phyloP scores from a whole-genome alignment of 768 basidiomycete genomes.

The Glaciozyma antarctica region DNA sequence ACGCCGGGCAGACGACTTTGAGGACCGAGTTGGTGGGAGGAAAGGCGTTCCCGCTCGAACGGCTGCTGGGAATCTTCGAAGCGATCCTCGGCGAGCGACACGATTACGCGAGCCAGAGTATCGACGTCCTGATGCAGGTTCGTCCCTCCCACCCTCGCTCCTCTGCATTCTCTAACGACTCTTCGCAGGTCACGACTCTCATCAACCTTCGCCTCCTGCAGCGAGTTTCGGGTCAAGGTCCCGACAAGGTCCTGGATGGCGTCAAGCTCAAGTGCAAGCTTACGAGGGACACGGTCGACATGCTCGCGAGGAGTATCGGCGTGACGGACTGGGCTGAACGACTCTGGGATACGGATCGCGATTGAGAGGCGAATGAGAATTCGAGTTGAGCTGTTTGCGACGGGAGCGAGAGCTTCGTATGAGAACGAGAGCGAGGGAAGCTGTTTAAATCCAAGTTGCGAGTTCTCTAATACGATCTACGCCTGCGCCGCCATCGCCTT shows the following conservation, averaged over 20 bases:
- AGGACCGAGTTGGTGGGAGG: slow-evolving; percentile 19
- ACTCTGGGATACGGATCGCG: background rate
- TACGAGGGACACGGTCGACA: slow-evolving; percentile 15
- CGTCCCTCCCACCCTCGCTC: background rate
- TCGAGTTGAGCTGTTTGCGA: too few species aligned
- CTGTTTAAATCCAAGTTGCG: too few species aligned
- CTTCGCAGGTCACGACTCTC: slow-evolving; percentile 22
- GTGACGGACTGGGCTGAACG: background rate
- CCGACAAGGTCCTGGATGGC: slow-evolving; percentile 25
- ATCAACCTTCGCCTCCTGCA: slow-evolving; percentile 17
- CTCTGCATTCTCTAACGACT: background rate
- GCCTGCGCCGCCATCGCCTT: background rate
- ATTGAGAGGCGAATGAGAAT: too few species aligned
- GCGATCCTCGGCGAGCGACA: slow-evolving; percentile 20
- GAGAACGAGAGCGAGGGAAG: too few species aligned
- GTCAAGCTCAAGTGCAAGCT: slow-evolving; percentile 27
- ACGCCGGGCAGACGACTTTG: slow-evolving; percentile 4
- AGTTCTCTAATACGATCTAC: too few species aligned
- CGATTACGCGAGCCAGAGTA: slow-evolving; percentile 5
- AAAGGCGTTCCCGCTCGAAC: slow-evolving; percentile 39
- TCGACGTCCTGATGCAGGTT: slow-evolving; percentile 3
- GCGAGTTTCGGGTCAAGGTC: slow-evolving; percentile 5
- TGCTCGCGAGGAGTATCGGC: slow-evolving; percentile 20
- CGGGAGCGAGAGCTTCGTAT: too few species aligned
- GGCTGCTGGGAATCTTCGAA: slow-evolving; percentile 40